A percentile compares a stretch with the other conserved stretches of the same genome.
Evolutionary conservation across 1,284 basidiomycete genomes (phyloP).

Genomic region (Moesziomyces aphidis): DNA sequence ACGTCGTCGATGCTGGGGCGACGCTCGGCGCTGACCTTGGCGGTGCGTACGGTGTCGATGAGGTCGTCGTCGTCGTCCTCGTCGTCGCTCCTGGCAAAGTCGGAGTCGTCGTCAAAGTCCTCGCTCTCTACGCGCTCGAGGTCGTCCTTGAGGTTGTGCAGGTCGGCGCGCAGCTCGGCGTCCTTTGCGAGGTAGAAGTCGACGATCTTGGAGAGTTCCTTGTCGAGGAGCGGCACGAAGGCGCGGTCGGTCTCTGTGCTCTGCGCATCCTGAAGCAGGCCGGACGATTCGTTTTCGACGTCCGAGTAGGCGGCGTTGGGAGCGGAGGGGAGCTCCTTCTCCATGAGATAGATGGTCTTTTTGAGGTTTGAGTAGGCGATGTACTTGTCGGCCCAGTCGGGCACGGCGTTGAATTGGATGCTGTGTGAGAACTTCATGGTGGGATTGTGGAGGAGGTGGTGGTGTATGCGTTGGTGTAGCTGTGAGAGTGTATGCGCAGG

Average conservation of each 20-base stretch:
- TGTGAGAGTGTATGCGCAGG: slow-evolving; percentile 8
- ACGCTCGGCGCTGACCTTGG: slow-evolving; percentile 40
- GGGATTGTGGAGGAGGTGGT: slow-evolving; percentile 14
- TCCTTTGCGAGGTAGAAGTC: slow-evolving; percentile 77
- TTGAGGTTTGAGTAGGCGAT: slow-evolving; percentile 71
- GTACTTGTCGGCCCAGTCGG: slow-evolving; percentile 95
- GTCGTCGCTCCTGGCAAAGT: slow-evolving; percentile 71
- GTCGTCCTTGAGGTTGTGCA: slow-evolving; percentile 52
- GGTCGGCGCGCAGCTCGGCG: slow-evolving; percentile 71
- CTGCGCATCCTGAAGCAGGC: slow-evolving; percentile 39
- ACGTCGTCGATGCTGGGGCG: slow-evolving; percentile 57
- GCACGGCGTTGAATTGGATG: slow-evolving; percentile 90
- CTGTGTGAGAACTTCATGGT: slow-evolving; percentile 72
- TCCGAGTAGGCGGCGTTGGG: slow-evolving; percentile 36
- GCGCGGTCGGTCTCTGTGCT: slow-evolving; percentile 57
- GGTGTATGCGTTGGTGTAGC: slow-evolving; percentile 13
- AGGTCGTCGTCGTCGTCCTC: slow-evolving; percentile 71
- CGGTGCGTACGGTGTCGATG: slow-evolving; percentile 49
- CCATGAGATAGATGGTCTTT: slow-evolving; percentile 66
- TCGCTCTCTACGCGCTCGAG: slow-evolving; percentile 58
- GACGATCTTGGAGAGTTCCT: slow-evolving; percentile 84
- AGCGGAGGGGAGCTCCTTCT: slow-evolving; percentile 53
- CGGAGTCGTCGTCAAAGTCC: slow-evolving; percentile 74
- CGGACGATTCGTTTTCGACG: slow-evolving; percentile 61
- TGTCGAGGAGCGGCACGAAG: slow-evolving; percentile 75